Conservation (phyloP, 495 filamentous ascomycete genomes). For the Penicillium ucsense region DNA sequence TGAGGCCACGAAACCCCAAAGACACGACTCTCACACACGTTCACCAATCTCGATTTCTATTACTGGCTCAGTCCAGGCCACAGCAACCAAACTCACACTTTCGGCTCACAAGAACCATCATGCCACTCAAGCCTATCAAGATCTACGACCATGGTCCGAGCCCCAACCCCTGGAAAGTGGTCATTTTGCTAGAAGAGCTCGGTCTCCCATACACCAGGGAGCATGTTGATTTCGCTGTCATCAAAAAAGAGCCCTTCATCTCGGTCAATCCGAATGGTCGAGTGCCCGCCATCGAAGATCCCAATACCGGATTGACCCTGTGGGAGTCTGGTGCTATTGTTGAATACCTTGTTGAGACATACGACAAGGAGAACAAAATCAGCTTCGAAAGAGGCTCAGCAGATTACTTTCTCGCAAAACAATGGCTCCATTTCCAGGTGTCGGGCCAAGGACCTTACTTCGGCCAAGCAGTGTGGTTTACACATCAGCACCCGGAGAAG, state of each 20-base stretch:
- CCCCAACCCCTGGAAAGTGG: slow-evolving; percentile 59
- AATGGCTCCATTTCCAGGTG: slow-evolving; percentile 60
- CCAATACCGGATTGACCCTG: slow-evolving; percentile 54
- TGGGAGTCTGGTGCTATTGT: slow-evolving; percentile 72
- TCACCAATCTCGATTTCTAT: too few relatives aligned
- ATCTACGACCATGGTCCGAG: slow-evolving; percentile 32
- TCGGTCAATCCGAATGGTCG: slow-evolving; percentile 67
- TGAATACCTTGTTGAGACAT: slow-evolving; percentile 61
- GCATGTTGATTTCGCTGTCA: slow-evolving; percentile 31
- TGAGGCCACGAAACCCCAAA: too few relatives aligned
- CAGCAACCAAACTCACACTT: background rate
- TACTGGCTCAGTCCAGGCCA: too few relatives aligned
- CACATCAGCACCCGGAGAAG: slow-evolving; percentile 44
- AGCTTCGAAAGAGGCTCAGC: slow-evolving; percentile 40
- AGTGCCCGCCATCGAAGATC: slow-evolving; percentile 50
- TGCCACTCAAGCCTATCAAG: slow-evolving; percentile 37
- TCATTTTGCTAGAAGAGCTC: slow-evolving; percentile 55
- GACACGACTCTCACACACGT: background rate
- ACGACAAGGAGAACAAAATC: slow-evolving; percentile 53
- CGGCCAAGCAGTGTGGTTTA: slow-evolving; percentile 50
- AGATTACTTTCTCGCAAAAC: slow-evolving; percentile 45
- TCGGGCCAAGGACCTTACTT: slow-evolving; percentile 65
- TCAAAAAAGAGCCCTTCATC: slow-evolving; percentile 48
- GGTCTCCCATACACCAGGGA: slow-evolving; percentile 43
- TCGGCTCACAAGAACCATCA: slow-evolving; percentile 2